Evolutionary conservation across 129 eudicot species (phyloP).

Genomic region (Saussurea involucrata): DNA sequence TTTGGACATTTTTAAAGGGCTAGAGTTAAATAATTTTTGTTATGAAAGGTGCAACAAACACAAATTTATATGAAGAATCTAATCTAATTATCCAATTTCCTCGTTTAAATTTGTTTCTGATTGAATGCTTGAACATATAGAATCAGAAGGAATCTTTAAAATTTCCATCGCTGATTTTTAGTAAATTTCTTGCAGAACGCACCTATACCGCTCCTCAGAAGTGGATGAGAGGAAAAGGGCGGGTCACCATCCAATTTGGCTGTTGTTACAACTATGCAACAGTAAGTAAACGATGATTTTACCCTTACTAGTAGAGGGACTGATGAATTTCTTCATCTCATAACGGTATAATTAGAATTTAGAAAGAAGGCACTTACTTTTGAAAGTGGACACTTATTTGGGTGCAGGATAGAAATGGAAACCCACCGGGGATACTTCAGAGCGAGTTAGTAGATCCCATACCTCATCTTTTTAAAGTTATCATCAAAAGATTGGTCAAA

Average conservation of each 20-base stretch:
- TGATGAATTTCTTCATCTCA: neutral
- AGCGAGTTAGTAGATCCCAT: constrained; percentile 70
- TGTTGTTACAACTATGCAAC: constrained; percentile 95
- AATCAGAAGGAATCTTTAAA: neutral
- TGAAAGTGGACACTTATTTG: neutral
- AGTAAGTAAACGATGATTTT: constrained; percentile 51
- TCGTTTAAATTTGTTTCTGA: neutral
- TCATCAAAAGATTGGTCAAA: constrained; percentile 73
- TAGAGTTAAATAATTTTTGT: too few species aligned
- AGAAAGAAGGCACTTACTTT: neutral
- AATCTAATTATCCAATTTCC: neutral
- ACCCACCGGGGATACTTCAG: constrained; percentile 90
- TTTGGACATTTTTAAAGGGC: too few species aligned
- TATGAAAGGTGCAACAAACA: neutral
- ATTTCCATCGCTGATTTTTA: neutral
- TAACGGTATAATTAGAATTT: neutral
- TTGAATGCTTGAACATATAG: neutral
- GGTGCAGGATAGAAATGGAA: constrained; percentile 82
- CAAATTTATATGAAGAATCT: neutral
- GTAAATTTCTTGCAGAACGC: constrained; percentile 50
- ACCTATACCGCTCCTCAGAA: constrained; percentile 83
- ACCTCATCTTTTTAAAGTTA: constrained; percentile 73
- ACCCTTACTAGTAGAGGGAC: neutral
- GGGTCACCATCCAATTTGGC: constrained; percentile 93
- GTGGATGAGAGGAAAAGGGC: constrained; percentile 99